phyloP scores from a whole-genome alignment of 495 filamentous ascomycete genomes.

The Glonium stellatum region DNA sequence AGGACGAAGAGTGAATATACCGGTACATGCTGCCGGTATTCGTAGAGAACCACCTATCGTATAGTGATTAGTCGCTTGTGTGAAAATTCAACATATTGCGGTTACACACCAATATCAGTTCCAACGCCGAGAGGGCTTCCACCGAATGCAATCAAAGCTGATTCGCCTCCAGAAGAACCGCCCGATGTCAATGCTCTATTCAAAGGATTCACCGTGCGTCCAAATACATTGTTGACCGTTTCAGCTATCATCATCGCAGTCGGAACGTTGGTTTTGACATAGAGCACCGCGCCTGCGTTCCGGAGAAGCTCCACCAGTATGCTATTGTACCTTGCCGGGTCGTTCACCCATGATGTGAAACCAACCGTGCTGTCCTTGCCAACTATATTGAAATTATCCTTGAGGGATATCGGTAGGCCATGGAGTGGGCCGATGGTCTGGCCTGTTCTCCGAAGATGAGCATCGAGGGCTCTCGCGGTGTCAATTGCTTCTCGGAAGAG shows the following conservation, averaged over 20 bases:
- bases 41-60: conserved; percentile 26
- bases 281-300: conserved; percentile 29
- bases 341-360: conserved; percentile 36
- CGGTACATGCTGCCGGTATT: conserved; percentile 35
- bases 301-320: conserved; percentile 24
- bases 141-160: conserved; percentile 37
- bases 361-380: conserved; percentile 28
- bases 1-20: conserved; percentile 35
- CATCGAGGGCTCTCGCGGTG: conserved; percentile 22
- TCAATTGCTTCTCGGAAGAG: conserved; percentile 25
- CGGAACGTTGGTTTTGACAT: conserved; percentile 41
- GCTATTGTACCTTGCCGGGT: conserved; percentile 38
- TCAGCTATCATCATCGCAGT: conserved; percentile 34
- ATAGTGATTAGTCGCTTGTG: neutral
- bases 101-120: conserved; percentile 35
- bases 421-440: conserved; percentile 27
- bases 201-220: conserved; percentile 45
- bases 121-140: conserved; percentile 38
- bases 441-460: conserved; percentile 28
- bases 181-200: conserved; percentile 45
- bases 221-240: conserved; percentile 47
- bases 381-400: conserved; percentile 30
- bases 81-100: neutral
- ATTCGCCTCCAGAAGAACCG: conserved; percentile 43
- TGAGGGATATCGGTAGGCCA: conserved; percentile 29